Percentiles rank a stretch among this genome's conserved stretches.
Evolutionary conservation across 2,329 filamentous ascomycete species (phyloP).

Genomic region (Trichoderma endophyticum): DNA sequence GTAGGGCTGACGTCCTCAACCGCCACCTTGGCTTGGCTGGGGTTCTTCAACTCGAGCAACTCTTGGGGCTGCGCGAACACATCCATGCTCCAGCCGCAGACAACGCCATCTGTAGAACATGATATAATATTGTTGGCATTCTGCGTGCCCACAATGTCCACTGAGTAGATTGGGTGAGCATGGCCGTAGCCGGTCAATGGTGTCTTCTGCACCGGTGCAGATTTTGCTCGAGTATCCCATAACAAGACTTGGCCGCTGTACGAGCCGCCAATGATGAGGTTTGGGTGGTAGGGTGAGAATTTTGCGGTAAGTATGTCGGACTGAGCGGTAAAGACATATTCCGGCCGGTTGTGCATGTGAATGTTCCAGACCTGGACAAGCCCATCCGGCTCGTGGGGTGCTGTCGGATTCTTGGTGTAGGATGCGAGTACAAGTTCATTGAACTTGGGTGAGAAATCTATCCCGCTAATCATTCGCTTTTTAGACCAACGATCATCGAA

Average conservation of each 20-base stretch:
- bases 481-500: conserved; percentile 95
- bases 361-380: conserved; percentile 96
- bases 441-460: conserved; percentile 95
- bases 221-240: conserved; percentile 92
- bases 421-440: conserved; percentile 89
- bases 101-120: conserved; percentile 91
- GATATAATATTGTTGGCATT: conserved; percentile 99
- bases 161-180: conserved; percentile 92
- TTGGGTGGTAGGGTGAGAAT: conserved; percentile 98
- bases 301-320: conserved; percentile 94
- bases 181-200: conserved; percentile 92
- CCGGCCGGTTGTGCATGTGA: conserved; percentile 88
- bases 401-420: conserved; percentile 95
- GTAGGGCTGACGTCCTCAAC: conserved; percentile 94
- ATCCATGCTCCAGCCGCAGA: conserved; percentile 96
- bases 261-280: conserved; percentile 90
- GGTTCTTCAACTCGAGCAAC: conserved; percentile 81
- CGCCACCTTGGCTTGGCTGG: conserved; percentile 68
- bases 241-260: conserved; percentile 95
- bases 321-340: conserved; percentile 95
- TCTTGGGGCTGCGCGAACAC: conserved; percentile 98
- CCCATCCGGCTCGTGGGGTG: conserved; percentile 89
- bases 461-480: conserved; percentile 93
- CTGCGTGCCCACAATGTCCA: conserved; percentile 94
- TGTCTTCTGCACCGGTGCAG: conserved; percentile 90